A percentile compares a stretch with the other conserved stretches of the same genome.
Conservation (phyloP, 306 rosid genomes). For the Cucumis melo region DNA sequence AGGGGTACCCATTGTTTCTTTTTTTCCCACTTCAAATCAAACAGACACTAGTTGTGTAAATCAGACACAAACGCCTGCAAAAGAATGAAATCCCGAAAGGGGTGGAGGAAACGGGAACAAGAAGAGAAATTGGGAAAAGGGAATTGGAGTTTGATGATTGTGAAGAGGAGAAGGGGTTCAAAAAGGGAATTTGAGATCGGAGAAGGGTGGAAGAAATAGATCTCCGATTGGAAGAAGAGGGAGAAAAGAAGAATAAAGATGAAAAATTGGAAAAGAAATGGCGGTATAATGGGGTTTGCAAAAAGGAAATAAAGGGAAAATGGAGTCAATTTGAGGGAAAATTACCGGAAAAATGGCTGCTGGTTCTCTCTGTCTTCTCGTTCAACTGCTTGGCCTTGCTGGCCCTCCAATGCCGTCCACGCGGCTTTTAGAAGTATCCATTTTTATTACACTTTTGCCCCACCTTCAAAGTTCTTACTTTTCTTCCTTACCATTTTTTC, state of each 20-base stretch:
- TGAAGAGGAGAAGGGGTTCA: neutral
- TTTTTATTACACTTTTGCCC: neutral
- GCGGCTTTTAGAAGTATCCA: neutral
- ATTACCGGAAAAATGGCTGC: neutral
- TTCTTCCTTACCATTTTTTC: neutral
- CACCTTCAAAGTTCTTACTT: neutral
- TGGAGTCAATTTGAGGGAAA: neutral
- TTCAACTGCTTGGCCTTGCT: neutral
- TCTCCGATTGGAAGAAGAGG: neutral
- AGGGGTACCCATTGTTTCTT: constrained; percentile 41
- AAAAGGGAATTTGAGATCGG: neutral
- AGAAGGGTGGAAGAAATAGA: neutral
- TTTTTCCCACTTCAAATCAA: constrained; percentile 2
- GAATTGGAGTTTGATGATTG: neutral
- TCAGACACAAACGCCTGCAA: neutral
- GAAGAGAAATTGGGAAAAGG: neutral
- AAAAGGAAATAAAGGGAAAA: neutral
- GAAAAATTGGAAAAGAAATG: neutral
- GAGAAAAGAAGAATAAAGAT: neutral
- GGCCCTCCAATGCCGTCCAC: neutral
- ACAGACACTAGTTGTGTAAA: neutral
- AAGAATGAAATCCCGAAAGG: neutral
- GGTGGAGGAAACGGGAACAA: neutral
- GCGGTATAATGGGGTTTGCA: neutral
- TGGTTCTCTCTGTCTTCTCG: neutral